Evolutionary conservation across 148 eudicot genomes (phyloP), one percentile per base, ranked within the genome.

Genomic region (Cornus kousa): DNA sequence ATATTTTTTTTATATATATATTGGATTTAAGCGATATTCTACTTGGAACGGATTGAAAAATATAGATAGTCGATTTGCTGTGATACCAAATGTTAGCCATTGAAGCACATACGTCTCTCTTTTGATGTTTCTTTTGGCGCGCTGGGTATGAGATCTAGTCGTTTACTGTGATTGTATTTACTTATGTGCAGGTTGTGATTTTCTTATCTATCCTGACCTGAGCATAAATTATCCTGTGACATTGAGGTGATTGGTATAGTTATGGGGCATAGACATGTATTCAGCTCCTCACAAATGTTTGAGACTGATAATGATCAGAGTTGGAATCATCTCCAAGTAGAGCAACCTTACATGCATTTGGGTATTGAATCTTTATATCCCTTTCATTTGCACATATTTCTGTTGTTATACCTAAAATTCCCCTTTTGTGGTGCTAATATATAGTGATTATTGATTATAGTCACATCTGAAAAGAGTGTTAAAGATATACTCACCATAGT

Each of bases 261-360:
- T 79, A 94, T 94, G 98, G 96, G 88, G 75, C 91, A 91, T 68
- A 88, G 92, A 81, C 87, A 87, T 77, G 46, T 74, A 68, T 87
- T 87, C 78, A 88, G 74, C 72, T 35, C 91, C 12, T 53, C 90
- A n/a, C 90, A 88, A 60, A 85, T 86, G 76, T 85, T 84, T 84
- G 98, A 89, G 48, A 79, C 87, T 65, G 91, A 90, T 33, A 78
- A 75, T 74, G 93, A 91, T 77, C 91, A 90, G 80, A 85, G 88
- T 67, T 90, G 94, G 98, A 86, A 87, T 80, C 86, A 68, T 71
- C 75, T 82, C 72, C 88, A 87, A 69, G 65, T 88, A 48, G 98
- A 89, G 76, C 89, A 90, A 67, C 80, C 92, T 23, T 88, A 80
- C 64, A 73, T 80, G 66, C 94, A 87, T 77, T 83, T 90, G 57